Evolutionary conservation across 2,329 filamentous ascomycete genomes (phyloP).

Genomic region (Aspergillus jensenii): DNA sequence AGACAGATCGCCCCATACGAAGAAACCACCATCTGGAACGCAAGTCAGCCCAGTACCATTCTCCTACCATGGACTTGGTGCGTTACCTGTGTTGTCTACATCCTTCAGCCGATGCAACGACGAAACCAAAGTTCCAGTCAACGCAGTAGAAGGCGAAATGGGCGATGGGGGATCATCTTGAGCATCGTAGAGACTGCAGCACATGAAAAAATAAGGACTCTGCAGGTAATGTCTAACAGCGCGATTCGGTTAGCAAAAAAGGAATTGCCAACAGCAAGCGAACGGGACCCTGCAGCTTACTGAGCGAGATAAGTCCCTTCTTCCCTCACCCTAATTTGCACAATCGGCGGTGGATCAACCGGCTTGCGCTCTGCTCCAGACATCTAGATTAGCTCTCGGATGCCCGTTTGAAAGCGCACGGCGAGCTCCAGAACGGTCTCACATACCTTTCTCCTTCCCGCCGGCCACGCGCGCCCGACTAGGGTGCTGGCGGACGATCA

Average conservation of each 20-base stretch:
- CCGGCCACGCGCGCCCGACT: slow-evolving; percentile 66
- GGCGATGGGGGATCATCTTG: slow-evolving; percentile 47
- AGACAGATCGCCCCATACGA: slow-evolving; percentile 87
- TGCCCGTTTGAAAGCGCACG: background rate
- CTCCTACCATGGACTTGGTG: slow-evolving; percentile 10
- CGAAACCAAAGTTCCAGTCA: slow-evolving; percentile 73
- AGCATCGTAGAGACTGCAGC: slow-evolving; percentile 55
- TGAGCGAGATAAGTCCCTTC: slow-evolving; percentile 54
- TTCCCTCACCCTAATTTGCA: slow-evolving; percentile 64
- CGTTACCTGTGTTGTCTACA: slow-evolving; percentile 61
- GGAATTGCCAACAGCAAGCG: slow-evolving; percentile 13
- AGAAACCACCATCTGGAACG: slow-evolving; percentile 70
- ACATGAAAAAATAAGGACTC: slow-evolving; percentile 66
- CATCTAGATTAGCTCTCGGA: slow-evolving; percentile 14
- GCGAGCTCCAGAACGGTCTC: background rate
- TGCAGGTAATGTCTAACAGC: slow-evolving; percentile 57
- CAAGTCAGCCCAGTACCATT: slow-evolving; percentile 4
- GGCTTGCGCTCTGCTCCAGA: slow-evolving; percentile 69
- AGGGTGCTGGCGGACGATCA: slow-evolving; percentile 66
- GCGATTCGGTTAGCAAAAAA: background rate
- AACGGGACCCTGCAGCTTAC: slow-evolving; percentile 46
- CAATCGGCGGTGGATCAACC: slow-evolving; percentile 78
- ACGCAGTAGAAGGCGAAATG: slow-evolving; percentile 50
- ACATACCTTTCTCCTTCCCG: slow-evolving; percentile 71
- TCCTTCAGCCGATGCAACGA: slow-evolving; percentile 83